Evolutionary conservation across 2,329 filamentous ascomycete species (phyloP), one percentile per base, ranked within the genome.

Genomic region (Magnaporthiopsis rhizophila): DNA sequence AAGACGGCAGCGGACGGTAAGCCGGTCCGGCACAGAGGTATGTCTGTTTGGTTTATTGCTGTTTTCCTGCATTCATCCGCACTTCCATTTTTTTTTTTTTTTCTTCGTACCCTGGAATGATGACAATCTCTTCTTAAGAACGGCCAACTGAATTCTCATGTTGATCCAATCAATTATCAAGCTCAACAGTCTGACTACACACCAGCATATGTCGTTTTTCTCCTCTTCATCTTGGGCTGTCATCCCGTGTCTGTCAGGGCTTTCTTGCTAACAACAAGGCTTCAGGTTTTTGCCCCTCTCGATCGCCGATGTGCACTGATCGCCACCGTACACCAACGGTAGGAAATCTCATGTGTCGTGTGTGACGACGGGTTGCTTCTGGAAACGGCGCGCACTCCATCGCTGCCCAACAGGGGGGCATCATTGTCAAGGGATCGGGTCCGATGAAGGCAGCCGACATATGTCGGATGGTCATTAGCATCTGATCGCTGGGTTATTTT

Each of bases 121-220:
- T 68, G 67, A 68, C 58, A 66, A 30, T 64, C 59, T 26, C 64
- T 66, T 66, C 65, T 68, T 68, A 68, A 68, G 67, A 68, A 68
- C 67, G 67, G 67, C 67, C 66, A 68, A 68, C 67, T 68, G 67
- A 68, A 68, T 67, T 62, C 67, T 66, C 67, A 68, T 68, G 67
- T 68, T 68, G 67, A 68, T 66, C 34, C 64, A 66, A 70, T 77
- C 78, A 75, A 74, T 76, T 80, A 83, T 63, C 83, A 86, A 86
- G 83, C 83, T 86, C 82, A 85, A 85, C 62, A 63, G 62, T 63
- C 62, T 63, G 62, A 63, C 36, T 34, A 12, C 45, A 34, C 57
- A 24, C 18, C 38, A 15, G 26, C 13, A 12, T 24, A 45, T 59
- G 1, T 53, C 58, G 32, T 59, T 38, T 24, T 45, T 58, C 9